Base-by-base conservation (phyloP, 352 stramenopile genomes). In the Globisporangium abappressorium region DNA sequence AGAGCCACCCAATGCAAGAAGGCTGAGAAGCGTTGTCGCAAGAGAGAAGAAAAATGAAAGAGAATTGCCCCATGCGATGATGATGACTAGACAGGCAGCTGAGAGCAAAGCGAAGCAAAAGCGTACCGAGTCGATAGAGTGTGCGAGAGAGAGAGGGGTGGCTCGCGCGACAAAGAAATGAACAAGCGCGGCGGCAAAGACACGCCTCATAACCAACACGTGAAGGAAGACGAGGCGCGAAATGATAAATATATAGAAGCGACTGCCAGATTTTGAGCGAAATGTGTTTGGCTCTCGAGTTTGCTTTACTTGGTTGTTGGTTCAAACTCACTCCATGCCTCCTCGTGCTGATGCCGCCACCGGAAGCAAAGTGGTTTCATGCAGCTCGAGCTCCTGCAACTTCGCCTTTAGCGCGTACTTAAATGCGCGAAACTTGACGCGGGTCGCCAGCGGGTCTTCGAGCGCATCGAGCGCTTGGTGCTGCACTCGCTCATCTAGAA, bases 401-500 rank as follows among this genome's bases (percentile, higher is more conserved):
- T 69, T 69, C 1, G 59, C 65, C 66, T 81, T 88, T 5, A 73
- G 74, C 12, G 65, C 67, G 49, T 91, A 93, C 64, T 76, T 70
- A 69, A 93, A 93, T 6, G 71, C 65, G 0, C 74, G 68, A 64
- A 79, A 93, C 69, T 83, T 87, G 58, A 81, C 81, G 33, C 80
- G 84, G 14, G 91, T 70, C 18, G 78, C 73, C 20, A 71, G 62
- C 26, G 71, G 66, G 30, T 81, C 78, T 26, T 89, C 79, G 11
- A 89, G 68, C 2, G 78, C 76, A 5, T 75, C 71, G 6, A 90
- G 71, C 46, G 83, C 81, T 24, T 82, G 68, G 18, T 81, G 51
- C 66, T 91, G 84, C 56, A 77, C 49, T 3, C 57, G 59, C 14
- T 68, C 74, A 22, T 78, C 71, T 64, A 95, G 74, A 63, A 90